These are phyloP conservation scores for Rutstroemia sydowiana DNA, from an alignment of 2,329 filamentous ascomycete species.

Conservation along the genomic window DNA sequence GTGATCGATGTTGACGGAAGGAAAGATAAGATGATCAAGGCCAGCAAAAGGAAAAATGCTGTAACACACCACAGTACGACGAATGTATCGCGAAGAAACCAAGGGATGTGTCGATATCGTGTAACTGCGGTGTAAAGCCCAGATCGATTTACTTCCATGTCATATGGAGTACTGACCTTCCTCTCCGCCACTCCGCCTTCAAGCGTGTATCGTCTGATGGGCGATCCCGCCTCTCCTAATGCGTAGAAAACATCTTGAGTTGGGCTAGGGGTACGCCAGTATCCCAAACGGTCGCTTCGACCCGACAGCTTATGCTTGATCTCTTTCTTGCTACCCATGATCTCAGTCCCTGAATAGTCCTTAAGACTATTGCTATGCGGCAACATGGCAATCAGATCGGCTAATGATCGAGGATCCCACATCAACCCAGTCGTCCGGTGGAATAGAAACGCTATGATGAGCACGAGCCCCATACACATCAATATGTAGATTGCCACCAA, in stretches of 20 bases:
- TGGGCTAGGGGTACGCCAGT: conserved; percentile 68
- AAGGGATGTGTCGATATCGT: conserved; percentile 65
- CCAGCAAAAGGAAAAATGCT: conserved; percentile 54
- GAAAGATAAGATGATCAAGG: conserved; percentile 73
- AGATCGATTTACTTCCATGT: conserved; percentile 23
- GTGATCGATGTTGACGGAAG: conserved; percentile 58
- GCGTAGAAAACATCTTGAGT: conserved; percentile 66
- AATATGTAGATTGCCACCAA: conserved; percentile 67
- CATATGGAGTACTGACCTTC: conserved; percentile 22
- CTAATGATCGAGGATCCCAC: conserved; percentile 79
- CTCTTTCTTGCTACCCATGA: conserved; percentile 43
- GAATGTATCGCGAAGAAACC: conserved; percentile 62
- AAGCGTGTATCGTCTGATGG: conserved; percentile 42
- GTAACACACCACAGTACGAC: conserved; percentile 60
- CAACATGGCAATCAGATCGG: conserved; percentile 71
- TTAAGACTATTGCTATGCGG: conserved; percentile 71
- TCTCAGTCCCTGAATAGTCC: conserved; percentile 65
- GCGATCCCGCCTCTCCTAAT: conserved; percentile 58
- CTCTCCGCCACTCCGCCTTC: conserved; percentile 41
- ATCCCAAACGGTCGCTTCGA: conserved; percentile 69
- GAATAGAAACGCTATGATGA: conserved; percentile 59
- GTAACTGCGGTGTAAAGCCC: conserved; percentile 30
- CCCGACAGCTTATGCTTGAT: conserved; percentile 47
- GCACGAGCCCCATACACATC: conserved; percentile 48
- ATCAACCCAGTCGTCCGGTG: conserved; percentile 63